phyloP scores from a whole-genome alignment of 2,329 filamentous ascomycete genomes.

The Penicillium sp. region DNA sequence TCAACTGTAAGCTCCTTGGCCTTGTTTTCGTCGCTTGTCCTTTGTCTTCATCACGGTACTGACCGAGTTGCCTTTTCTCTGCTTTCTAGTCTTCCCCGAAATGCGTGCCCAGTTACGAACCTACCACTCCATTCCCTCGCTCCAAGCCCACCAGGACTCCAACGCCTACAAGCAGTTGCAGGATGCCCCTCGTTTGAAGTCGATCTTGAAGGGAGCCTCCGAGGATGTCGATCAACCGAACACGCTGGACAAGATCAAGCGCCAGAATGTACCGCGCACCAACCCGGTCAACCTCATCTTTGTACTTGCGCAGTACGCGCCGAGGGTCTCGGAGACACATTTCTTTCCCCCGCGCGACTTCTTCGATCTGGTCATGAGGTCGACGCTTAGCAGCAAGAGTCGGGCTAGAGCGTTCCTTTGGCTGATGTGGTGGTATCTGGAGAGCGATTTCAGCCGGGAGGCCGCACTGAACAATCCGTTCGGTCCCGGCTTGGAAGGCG shows the following conservation, averaged over 20 bases:
- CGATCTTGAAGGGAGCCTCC: slow-evolving; percentile 92
- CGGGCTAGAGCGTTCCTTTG: slow-evolving; percentile 87
- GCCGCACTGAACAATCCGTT: slow-evolving; percentile 90
- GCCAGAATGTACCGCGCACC: slow-evolving; percentile 67
- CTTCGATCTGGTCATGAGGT: slow-evolving; percentile 93
- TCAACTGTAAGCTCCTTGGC: slow-evolving; percentile 70
- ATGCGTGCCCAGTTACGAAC: slow-evolving; percentile 97
- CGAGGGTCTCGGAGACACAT: slow-evolving; percentile 88
- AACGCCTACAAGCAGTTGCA: slow-evolving; percentile 98
- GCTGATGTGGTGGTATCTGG: slow-evolving; percentile 99
- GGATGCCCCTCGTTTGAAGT: slow-evolving; percentile 92
- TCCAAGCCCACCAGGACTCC: slow-evolving; percentile 91
- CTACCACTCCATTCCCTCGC: slow-evolving; percentile 94
- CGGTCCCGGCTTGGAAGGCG: slow-evolving; percentile 54
- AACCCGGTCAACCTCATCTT: slow-evolving; percentile 98
- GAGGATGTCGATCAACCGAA: slow-evolving; percentile 85
- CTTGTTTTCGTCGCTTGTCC: neutral
- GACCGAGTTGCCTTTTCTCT: slow-evolving; percentile 1
- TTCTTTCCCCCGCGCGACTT: slow-evolving; percentile 85
- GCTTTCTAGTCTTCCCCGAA: slow-evolving; percentile 80
- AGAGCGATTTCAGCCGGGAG: slow-evolving; percentile 88
- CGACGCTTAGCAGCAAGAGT: slow-evolving; percentile 74
- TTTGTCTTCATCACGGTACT: neutral
- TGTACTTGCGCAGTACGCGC: slow-evolving; percentile 82
- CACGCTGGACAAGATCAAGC: slow-evolving; percentile 78